Percentiles rank a stretch among this genome's conserved stretches.
These are phyloP conservation scores for Yarrowia bubula DNA, from an alignment of 805 yeast species.

Conservation along the genomic window DNA sequence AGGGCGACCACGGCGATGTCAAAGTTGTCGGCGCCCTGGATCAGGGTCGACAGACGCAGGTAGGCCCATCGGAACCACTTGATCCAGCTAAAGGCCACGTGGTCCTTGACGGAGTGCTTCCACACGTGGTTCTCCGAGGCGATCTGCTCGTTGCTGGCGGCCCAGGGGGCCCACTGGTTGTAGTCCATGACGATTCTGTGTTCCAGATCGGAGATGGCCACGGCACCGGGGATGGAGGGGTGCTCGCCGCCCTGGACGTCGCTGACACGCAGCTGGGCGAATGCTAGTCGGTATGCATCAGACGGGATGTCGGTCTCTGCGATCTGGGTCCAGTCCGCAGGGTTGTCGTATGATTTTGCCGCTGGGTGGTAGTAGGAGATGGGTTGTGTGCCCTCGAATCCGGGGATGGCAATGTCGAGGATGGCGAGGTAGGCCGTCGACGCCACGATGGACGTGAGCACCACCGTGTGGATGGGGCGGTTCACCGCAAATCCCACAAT, in stretches of 20 bases:
- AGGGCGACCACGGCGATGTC: constrained; percentile 75
- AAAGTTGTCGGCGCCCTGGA: constrained; percentile 73
- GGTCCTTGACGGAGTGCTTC: constrained; percentile 30
- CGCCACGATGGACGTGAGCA: constrained; percentile 68
- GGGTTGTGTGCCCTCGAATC: constrained; percentile 29
- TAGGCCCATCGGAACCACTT: constrained; percentile 41
- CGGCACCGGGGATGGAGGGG: constrained; percentile 30
- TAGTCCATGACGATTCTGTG: constrained; percentile 32
- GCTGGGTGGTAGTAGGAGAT: constrained; percentile 33
- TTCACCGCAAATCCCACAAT: constrained; percentile 46
- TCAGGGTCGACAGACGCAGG: constrained; percentile 37
- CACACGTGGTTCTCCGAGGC: constrained; percentile 30
- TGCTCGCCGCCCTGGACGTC: constrained; percentile 30
- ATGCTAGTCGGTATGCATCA: constrained; percentile 30
- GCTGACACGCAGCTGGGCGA: constrained; percentile 33
- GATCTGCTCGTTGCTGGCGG: constrained; percentile 33
- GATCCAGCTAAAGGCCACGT: constrained; percentile 38
- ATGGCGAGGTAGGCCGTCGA: constrained; percentile 74
- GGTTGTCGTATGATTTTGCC: constrained; percentile 15
- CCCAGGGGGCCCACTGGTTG: constrained; percentile 37
- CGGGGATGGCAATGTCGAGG: constrained; percentile 44
- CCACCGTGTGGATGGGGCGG: constrained; percentile 83
- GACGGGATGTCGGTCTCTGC: constrained; percentile 27
- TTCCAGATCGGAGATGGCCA: constrained; percentile 30
- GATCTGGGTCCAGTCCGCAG: constrained; percentile 24